These are phyloP conservation scores for Endotrypanum monterogeii DNA, from an alignment of 208 protist species.

Conservation along the genomic window DNA sequence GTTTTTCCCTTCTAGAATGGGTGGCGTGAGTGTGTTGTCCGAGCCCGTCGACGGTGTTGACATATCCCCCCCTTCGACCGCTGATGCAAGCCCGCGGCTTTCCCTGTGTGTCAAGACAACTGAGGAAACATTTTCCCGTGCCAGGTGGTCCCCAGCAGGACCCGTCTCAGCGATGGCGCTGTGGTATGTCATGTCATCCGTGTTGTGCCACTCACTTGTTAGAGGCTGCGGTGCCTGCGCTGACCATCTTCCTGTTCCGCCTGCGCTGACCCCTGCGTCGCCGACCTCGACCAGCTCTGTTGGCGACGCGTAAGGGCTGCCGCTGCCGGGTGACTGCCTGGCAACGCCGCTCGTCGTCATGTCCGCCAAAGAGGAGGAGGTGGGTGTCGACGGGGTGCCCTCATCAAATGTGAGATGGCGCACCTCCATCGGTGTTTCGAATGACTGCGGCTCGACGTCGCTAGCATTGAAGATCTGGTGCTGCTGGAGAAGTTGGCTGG, in stretches of 20 bases:
- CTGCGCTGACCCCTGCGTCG: not conserved
- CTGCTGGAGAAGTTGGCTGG: not conserved
- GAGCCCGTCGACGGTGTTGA: slow-evolving; percentile 5
- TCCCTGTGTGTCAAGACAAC: not conserved
- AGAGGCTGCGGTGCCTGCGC: not conserved
- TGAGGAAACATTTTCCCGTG: not conserved
- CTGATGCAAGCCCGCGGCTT: not conserved
- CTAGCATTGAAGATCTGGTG: not conserved
- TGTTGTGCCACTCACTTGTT: not conserved
- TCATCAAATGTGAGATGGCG: not conserved
- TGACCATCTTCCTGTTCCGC: not conserved
- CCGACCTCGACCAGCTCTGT: not conserved
- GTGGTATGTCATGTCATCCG: not conserved
- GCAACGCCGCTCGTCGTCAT: not conserved
- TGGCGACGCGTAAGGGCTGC: not conserved
- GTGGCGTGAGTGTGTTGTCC: not conserved
- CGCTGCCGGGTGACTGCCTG: no score
- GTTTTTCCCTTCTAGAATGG: not conserved
- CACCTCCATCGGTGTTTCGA: not conserved
- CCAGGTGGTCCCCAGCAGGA: not conserved
- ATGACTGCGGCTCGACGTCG: not conserved
- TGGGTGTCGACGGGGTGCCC: not conserved
- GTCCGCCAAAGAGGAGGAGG: not conserved
- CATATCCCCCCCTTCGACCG: not conserved
- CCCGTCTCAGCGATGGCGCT: not conserved